Evolutionary conservation across 495 filamentous ascomycete species (phyloP), one percentile per base, ranked within the genome.

Genomic region (Neurospora sp.): DNA sequence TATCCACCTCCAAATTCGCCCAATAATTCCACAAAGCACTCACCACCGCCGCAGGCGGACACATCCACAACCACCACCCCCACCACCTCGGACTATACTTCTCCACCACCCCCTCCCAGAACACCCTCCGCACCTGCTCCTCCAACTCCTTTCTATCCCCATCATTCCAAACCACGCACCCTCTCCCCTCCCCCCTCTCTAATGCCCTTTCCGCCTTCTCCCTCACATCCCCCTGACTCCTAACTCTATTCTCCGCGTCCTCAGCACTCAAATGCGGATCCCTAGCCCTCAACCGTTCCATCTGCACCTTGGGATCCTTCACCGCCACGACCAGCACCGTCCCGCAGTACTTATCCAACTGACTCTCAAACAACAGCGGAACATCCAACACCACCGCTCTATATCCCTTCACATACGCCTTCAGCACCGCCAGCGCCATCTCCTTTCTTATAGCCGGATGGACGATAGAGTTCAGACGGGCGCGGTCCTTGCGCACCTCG

Each of bases 371-470:
- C 20, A 99, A 87, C 48, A 99, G 83, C 62, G 96, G 96, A 1
- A 99, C 89, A 78, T 99, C 96, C 11, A 99, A 83, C n/a, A 98
- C 91, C 12, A 96, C 93, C 0, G 93, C 94, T 92, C 94, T 92
- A 72, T 89, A 75, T 2, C 95, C 94, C 3, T 78, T 82, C 3
- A 94, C 40, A 73, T 95, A 97, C 75, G 89, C 85, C 35, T 82
- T 80, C 20, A 91, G 73, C 18, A 96, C 85, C 5, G 84, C 82
- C 75, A 86, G 90, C 78, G 91, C 92, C 84, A 97, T 93, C 78
- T 90, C 93, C 79, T 82, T 85, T 37, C 92, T 84, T 7, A 98
- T 94, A 0, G 92, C 90, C 0, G 96, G 96, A 80, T 98, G 96
- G 41, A 97, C 91, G 72, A 99, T 98, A n/a, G 87, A 84, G 75